A percentile compares a stretch with the other conserved stretches of the same genome.
Conservation (phyloP, 1,139 yeast species). For the Starmera stellimalicola region DNA sequence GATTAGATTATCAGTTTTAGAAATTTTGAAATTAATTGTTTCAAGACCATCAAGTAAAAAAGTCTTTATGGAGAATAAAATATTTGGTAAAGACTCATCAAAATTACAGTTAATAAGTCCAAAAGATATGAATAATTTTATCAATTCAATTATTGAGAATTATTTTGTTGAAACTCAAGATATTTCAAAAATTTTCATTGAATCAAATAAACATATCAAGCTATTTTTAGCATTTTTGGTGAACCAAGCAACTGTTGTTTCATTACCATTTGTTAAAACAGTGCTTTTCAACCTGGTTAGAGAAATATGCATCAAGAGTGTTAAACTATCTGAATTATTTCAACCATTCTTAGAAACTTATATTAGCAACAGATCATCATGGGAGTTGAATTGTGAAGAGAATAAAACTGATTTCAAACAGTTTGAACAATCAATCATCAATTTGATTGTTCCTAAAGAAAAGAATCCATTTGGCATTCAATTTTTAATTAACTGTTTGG, state of each 20-base stretch:
- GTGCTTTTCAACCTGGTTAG: conserved; percentile 27
- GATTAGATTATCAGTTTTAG: conserved; percentile 26
- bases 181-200: conserved; percentile 27
- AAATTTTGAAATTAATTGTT: conserved; percentile 25
- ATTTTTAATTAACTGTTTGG: conserved; percentile 48
- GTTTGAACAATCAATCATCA: conserved; percentile 47
- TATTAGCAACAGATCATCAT: conserved; percentile 31
- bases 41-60: conserved; percentile 30
- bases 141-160: conserved; percentile 35
- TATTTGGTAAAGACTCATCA: conserved; percentile 38
- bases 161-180: conserved; percentile 37
- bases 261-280: conserved; percentile 36
- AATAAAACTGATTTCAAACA: conserved; percentile 40
- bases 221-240: conserved; percentile 38
- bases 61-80: conserved; percentile 28
- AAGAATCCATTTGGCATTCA: conserved; percentile 45
- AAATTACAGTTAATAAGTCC: conserved; percentile 52
- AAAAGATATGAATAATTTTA: conserved; percentile 46
- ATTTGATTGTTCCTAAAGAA: conserved; percentile 50
- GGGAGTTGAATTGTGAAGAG: conserved; percentile 35
- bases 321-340: conserved; percentile 29
- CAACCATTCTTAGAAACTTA: conserved; percentile 29
- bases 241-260: conserved; percentile 35
- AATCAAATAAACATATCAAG: conserved; percentile 33
- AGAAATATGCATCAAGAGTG: conserved; percentile 21